Evolutionary conservation across 2,329 filamentous ascomycete genomes (phyloP).

Genomic region (Albifimbria verrucaria): DNA sequence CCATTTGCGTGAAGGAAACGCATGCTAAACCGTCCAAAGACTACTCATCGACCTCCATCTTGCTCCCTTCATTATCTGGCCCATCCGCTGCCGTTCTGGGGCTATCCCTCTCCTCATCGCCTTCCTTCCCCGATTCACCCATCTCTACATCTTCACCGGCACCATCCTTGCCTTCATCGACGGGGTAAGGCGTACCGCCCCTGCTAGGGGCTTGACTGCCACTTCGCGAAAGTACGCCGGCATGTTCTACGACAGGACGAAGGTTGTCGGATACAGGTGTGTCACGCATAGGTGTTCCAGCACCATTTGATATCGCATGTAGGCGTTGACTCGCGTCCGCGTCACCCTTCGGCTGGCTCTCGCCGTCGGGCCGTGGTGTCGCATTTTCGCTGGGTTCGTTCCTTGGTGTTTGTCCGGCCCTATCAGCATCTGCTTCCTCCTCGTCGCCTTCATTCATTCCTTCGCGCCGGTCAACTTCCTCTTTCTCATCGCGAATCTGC

Average conservation of each 20-base stretch:
- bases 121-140: slow-evolving; percentile 42
- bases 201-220: slow-evolving; percentile 25
- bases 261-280: slow-evolving; percentile 26
- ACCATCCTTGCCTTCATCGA: slow-evolving; percentile 30
- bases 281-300: slow-evolving; percentile 28
- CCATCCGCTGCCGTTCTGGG: slow-evolving; percentile 49
- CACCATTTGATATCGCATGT: slow-evolving; percentile 22
- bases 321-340: slow-evolving; percentile 23
- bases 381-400: slow-evolving; percentile 48
- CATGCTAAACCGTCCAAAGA: neutral
- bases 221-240: slow-evolving; percentile 16
- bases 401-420: slow-evolving; percentile 47
- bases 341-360: slow-evolving; percentile 25
- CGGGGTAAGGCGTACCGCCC: slow-evolving; percentile 23
- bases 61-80: slow-evolving; percentile 47
- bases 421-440: slow-evolving; percentile 49
- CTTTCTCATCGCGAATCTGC: slow-evolving; percentile 91
- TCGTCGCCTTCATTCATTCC: slow-evolving; percentile 72
- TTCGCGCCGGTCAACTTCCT: slow-evolving; percentile 84
- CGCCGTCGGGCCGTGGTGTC: slow-evolving; percentile 47
- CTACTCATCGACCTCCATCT: slow-evolving; percentile 62
- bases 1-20: neutral
- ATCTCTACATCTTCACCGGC: slow-evolving; percentile 58
- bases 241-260: slow-evolving; percentile 13
- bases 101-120: slow-evolving; percentile 39